Conservation (phyloP, 495 filamentous ascomycete species). For the Penicillium silybi region DNA sequence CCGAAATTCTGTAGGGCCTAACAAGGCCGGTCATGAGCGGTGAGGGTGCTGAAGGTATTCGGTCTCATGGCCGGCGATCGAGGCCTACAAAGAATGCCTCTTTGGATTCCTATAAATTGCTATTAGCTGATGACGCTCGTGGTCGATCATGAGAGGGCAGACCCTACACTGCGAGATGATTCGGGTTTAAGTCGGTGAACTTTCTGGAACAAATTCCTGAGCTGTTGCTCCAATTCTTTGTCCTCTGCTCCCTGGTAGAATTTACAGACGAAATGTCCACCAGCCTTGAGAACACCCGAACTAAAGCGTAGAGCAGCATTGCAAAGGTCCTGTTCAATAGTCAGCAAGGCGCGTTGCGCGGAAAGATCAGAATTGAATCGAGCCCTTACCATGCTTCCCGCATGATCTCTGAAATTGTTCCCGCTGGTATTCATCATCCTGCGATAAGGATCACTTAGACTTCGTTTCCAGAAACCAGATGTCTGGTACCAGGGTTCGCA, state of each 20-base stretch:
- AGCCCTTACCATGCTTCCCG: slow-evolving; percentile 82
- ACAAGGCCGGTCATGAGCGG: not conserved
- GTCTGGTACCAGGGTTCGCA: slow-evolving; percentile 88
- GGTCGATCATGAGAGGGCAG: not conserved
- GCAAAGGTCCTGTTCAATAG: slow-evolving; percentile 70
- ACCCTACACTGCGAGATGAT: slow-evolving; percentile 74
- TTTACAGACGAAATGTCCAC: slow-evolving; percentile 93
- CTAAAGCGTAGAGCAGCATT: slow-evolving; percentile 76
- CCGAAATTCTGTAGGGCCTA: slow-evolving; percentile 23
- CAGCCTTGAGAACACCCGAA: slow-evolving; percentile 73
- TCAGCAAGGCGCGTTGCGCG: slow-evolving; percentile 58
- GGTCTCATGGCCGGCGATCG: slow-evolving; percentile 37
- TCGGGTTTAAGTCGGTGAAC: slow-evolving; percentile 87
- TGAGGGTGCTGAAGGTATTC: not conserved
- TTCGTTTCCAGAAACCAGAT: slow-evolving; percentile 73
- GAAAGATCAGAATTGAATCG: not conserved
- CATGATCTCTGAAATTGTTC: slow-evolving; percentile 79
- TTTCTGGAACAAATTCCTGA: slow-evolving; percentile 70
- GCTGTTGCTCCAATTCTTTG: slow-evolving; percentile 63
- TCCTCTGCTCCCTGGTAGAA: slow-evolving; percentile 92
- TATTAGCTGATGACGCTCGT: slow-evolving; percentile 1
- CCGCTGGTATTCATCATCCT: slow-evolving; percentile 99
- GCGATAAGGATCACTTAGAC: slow-evolving; percentile 83
- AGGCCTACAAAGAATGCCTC: slow-evolving; percentile 85
- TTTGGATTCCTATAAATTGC: slow-evolving; percentile 68